Evolutionary conservation across 495 filamentous ascomycete species (phyloP).

Genomic region (Sordaria brevicollis): DNA sequence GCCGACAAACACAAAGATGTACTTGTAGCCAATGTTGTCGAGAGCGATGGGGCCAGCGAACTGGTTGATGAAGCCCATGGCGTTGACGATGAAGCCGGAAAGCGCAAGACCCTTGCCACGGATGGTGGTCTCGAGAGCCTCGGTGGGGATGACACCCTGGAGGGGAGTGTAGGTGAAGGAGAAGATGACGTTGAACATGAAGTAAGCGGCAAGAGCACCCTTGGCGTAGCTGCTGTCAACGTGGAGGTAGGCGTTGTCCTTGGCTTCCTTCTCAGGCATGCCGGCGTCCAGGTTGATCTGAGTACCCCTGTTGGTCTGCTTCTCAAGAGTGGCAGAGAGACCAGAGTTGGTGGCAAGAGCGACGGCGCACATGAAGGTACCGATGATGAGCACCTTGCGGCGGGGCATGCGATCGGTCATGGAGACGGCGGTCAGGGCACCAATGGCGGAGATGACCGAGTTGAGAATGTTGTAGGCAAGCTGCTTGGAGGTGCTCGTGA

Average conservation of each 20-base stretch:
- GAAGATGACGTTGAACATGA: constrained; percentile 52
- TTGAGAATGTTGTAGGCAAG: constrained; percentile 38
- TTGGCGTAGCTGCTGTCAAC: constrained; percentile 28
- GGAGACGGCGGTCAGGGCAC: constrained; percentile 31
- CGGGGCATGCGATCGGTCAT: constrained; percentile 36
- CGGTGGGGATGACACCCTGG: constrained; percentile 47
- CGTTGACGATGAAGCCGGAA: constrained; percentile 33
- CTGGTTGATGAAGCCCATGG: constrained; percentile 41
- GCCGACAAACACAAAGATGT: constrained; percentile 40
- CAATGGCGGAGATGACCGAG: constrained; percentile 32
- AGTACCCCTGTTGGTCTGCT: constrained; percentile 19
- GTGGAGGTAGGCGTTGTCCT: constrained; percentile 2
- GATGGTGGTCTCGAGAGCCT: constrained; percentile 41
- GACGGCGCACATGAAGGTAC: constrained; percentile 38
- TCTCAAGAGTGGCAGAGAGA: constrained; percentile 30
- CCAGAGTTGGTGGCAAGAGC: constrained; percentile 39
- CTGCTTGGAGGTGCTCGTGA: constrained; percentile 22
- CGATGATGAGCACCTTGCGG: constrained; percentile 32
- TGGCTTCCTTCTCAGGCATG: background rate
- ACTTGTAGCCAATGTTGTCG: constrained; percentile 36
- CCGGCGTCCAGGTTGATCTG: background rate
- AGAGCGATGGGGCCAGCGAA: constrained; percentile 41
- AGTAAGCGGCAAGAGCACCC: constrained; percentile 38
- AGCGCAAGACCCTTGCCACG: constrained; percentile 41
- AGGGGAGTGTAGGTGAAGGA: constrained; percentile 52